Evolutionary conservation across 352 stramenopile genomes (phyloP).

Genomic region (Phytophthora fragariaefolia): DNA sequence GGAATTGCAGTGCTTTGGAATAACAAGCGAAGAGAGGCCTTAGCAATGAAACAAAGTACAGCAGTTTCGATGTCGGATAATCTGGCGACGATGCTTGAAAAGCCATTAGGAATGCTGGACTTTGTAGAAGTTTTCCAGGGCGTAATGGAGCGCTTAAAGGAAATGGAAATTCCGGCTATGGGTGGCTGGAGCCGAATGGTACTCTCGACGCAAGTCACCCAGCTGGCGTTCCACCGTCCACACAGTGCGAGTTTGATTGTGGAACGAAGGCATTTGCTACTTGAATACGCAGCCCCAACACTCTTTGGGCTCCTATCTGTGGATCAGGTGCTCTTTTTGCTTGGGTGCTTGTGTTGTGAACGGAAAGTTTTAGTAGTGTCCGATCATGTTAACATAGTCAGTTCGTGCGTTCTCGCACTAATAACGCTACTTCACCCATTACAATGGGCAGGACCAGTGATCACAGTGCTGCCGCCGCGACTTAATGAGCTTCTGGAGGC

Average conservation of each 20-base stretch:
- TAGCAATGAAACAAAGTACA: conserved; percentile 20
- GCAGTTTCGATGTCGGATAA: conserved; percentile 5
- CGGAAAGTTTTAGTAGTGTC: conserved; percentile 81
- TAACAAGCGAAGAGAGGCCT: conserved; percentile 47
- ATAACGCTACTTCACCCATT: conserved; percentile 72
- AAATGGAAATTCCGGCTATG: conserved; percentile 75
- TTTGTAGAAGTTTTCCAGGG: conserved; percentile 72
- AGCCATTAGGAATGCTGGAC: conserved; percentile 52
- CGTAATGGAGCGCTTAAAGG: conserved; percentile 62
- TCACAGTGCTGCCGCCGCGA: conserved; percentile 72
- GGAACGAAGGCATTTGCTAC: conserved; percentile 64
- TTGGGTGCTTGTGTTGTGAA: conserved; percentile 80
- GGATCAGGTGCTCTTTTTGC: conserved; percentile 80
- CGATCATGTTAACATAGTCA: conserved; percentile 78
- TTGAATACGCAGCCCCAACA: conserved; percentile 76
- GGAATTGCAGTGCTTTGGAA: conserved; percentile 80
- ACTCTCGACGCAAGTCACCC: conserved; percentile 60
- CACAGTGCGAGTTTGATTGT: conserved; percentile 64
- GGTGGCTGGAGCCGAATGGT: conserved; percentile 76
- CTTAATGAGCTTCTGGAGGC: conserved; percentile 79
- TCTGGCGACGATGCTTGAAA: conserved; percentile 29
- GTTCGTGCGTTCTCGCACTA: conserved; percentile 74
- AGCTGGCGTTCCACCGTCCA: conserved; percentile 78
- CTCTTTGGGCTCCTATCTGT: conserved; percentile 79
- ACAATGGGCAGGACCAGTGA: conserved; percentile 79